Base-by-base conservation (phyloP, 2,329 filamentous ascomycete species). In the Gnomoniopsis sp. region DNA sequence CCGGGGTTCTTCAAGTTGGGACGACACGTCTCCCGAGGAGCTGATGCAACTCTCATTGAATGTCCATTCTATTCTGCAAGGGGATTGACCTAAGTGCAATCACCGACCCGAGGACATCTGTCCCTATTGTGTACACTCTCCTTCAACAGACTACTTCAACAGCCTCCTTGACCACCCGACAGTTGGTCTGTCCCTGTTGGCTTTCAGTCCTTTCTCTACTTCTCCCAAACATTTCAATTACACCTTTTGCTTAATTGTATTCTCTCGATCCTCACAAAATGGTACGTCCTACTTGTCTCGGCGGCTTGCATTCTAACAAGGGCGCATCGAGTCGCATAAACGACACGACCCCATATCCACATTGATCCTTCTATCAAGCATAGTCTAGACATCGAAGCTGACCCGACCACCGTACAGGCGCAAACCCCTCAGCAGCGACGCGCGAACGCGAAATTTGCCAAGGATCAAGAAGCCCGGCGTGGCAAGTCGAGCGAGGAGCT, bases 371-470 rank as follows among this genome's bases (percentile, higher is more conserved):
- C 17, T 23, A n/a, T 48, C 41, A 38, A 54, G 48, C 50, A n/a
- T n/a, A n/a, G n/a, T n/a, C n/a, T n/a, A n/a, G n/a, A n/a, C n/a
- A n/a, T n/a, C n/a, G n/a, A 14, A 14, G 49, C 51, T 49, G 21
- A 50, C 26, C 26, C 11, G n/a, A 6, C 3, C 44, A 21, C 14
- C 38, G 38, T 30, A 23, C 22, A 92, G 89, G 89, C 87, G 67
- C 90, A 93, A 87, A 95, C 90, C 66, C 90, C 88, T 66, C 84
- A 91, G 74, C 91, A 95, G 79, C 88, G 90, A 73, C 86, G 86
- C 70, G 87, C 88, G 63, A 95, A 95, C 78, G 84, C 84, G 70
- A 88, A 89, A 75, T 96, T 91, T 75, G 87, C 82, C 65, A 88
- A 88, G 72, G 81, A 84, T 55, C 87, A 93, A 72, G 86, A 89